These are phyloP conservation scores for Prunus mume DNA, from an alignment of 306 rosid genomes.

Conservation along the genomic window DNA sequence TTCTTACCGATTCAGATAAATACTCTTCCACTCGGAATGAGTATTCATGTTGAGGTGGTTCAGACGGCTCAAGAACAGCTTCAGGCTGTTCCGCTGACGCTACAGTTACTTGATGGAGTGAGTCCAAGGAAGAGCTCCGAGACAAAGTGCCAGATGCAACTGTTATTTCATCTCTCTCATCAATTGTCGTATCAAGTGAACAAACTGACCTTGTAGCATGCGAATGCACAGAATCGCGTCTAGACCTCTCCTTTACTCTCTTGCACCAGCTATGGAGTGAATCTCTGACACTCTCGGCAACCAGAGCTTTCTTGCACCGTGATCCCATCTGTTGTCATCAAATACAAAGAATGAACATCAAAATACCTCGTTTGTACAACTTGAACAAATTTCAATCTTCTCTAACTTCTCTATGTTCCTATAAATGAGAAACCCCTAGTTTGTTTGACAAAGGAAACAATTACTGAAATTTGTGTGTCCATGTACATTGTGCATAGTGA, in stretches of 20 bases:
- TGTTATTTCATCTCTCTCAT: conserved; percentile 81
- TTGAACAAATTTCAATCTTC: neutral
- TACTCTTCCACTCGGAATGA: conserved; percentile 42
- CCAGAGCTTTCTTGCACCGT: conserved; percentile 70
- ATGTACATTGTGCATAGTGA: neutral
- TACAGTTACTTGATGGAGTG: conserved; percentile 66
- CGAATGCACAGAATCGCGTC: conserved; percentile 54
- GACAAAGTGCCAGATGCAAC: conserved; percentile 73
- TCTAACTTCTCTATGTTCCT: neutral
- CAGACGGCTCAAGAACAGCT: conserved; percentile 24
- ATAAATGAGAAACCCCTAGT: neutral
- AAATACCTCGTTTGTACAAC: neutral
- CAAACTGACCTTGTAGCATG: conserved; percentile 73
- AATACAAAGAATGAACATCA: neutral
- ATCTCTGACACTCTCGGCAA: conserved; percentile 83
- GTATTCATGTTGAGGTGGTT: conserved; percentile 17
- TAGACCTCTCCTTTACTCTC: conserved; percentile 83
- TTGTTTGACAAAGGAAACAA: neutral
- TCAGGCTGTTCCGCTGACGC: conserved; percentile 44
- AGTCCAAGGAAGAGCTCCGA: conserved; percentile 64
- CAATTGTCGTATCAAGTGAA: conserved; percentile 66
- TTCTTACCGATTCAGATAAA: conserved; percentile 36
- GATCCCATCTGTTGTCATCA: conserved; percentile 78
- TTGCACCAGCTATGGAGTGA: conserved; percentile 97
- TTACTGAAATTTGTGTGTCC: neutral